Base-by-base conservation (phyloP, 2,329 filamentous ascomycete genomes). In the Colletotrichum sp. region DNA sequence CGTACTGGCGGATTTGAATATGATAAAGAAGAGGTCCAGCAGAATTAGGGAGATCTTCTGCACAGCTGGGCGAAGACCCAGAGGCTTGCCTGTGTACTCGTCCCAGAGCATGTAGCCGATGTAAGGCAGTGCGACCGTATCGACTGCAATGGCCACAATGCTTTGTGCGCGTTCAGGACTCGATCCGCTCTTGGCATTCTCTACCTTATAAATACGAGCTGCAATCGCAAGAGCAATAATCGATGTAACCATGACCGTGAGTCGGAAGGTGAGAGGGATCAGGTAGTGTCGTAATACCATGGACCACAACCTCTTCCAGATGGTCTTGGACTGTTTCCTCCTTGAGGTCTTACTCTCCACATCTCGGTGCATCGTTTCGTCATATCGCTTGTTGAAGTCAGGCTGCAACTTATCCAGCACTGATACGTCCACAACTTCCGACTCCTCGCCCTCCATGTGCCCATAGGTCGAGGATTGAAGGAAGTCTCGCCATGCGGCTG, bases 91-190 rank as follows among this genome's bases (percentile, higher is more conserved):
- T 7, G 95, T 97, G 85, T 98, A 98, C 86, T 99, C 97, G 82
- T 99, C 97, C 86, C 93, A 98, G 28, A 96, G 97, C 86, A 98
- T 97, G 86, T 98, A 98, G 65, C 94, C 87, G 71, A 97, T 94
- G 85, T 98, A 99, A 4, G 96, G 92, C 74, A 98, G 90, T 5
- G 97, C 96, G 16, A 98, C 90, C 8, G 94, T 92, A 84, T 98
- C 96, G 52, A 99, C 94, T 43, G 95, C 91, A 70, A 98, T 93
- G 34, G 96, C 96, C 86, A 98, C 96, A 75, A 96, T 91, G 9
- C 95, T 94, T 67, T 97, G 97, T 52, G 94, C 92, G 34, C 91
- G 92, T 82, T 95, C 93, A 3, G 88, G 85, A 34, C 81, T 83
- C 15, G 81, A 81, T 28, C 79, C 86, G 83, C 81, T 84, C 74